Conservation (phyloP, 495 filamentous ascomycete genomes). For the Trichoderma reesei region DNA sequence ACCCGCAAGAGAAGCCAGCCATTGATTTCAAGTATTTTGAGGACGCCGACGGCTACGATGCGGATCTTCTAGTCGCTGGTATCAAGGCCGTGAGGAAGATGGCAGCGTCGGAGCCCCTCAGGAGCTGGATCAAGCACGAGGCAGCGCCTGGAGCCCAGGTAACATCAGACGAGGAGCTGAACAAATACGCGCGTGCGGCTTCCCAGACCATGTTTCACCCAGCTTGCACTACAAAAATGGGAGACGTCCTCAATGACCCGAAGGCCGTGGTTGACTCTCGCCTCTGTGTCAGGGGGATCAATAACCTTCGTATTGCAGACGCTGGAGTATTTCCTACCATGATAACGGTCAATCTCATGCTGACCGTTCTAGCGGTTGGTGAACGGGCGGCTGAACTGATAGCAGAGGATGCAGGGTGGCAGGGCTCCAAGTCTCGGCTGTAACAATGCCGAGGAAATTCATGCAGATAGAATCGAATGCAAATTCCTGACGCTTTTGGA, state of each 20-base stretch:
- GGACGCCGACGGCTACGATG: background rate
- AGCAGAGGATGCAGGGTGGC: too few species aligned
- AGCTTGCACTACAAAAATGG: background rate
- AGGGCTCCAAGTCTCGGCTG: too few species aligned
- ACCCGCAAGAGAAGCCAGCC: background rate
- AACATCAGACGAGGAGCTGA: background rate
- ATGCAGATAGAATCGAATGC: too few species aligned
- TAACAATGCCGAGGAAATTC: too few species aligned
- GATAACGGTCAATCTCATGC: too few species aligned
- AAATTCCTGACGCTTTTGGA: too few species aligned
- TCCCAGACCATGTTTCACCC: background rate
- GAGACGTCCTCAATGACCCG: background rate
- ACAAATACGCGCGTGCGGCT: background rate
- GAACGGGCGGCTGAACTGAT: too few species aligned
- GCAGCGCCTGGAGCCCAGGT: background rate
- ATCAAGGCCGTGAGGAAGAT: background rate
- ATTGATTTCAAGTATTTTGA: background rate
- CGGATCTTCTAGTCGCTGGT: background rate
- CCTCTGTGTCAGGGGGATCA: background rate
- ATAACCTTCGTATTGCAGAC: background rate
- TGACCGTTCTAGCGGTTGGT: too few species aligned
- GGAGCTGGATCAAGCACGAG: background rate
- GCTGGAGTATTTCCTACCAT: too few species aligned
- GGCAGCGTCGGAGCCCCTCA: background rate
- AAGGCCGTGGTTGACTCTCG: background rate